Percentiles rank a stretch among this genome's conserved stretches.
phyloP scores from a whole-genome alignment of 2,329 filamentous ascomycete genomes.

The Cucurbitaria berberidis region DNA sequence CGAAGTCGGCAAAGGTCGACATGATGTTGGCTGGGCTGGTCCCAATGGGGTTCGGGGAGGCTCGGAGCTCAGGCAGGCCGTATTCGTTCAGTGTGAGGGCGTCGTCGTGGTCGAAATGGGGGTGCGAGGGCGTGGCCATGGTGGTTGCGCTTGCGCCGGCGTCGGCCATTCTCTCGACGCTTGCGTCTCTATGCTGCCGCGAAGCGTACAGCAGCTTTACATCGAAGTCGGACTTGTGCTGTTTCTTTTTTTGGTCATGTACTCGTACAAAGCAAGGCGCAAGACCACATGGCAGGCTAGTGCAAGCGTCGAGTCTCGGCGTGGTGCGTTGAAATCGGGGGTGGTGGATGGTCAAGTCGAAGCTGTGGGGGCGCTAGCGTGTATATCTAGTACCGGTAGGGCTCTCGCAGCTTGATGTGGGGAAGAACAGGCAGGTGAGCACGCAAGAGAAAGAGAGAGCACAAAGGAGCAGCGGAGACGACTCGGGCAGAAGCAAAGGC shows the following conservation, averaged over 20 bases:
- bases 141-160: constrained; percentile 34
- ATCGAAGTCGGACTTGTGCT: constrained; percentile 17
- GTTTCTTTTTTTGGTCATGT: constrained; percentile 6
- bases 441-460: constrained; percentile 8
- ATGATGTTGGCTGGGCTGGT: constrained; percentile 38
- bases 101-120: constrained; percentile 42
- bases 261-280: background rate
- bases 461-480: constrained; percentile 7
- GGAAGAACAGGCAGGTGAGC: constrained; percentile 15
- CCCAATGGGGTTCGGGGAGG: constrained; percentile 28
- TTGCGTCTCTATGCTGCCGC: constrained; percentile 27
- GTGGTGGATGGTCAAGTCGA: constrained; percentile 11
- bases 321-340: constrained; percentile 16
- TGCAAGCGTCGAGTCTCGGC: constrained; percentile 4
- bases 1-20: constrained; percentile 41
- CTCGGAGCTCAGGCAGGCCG: constrained; percentile 40
- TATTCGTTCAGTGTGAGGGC: constrained; percentile 45
- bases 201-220: constrained; percentile 22
- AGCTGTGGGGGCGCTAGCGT: constrained; percentile 22
- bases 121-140: constrained; percentile 37
- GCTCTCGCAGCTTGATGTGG: constrained; percentile 19
- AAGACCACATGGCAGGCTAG: constrained; percentile 8
- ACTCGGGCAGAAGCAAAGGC: constrained; percentile 6
- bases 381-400: constrained; percentile 13
- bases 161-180: constrained; percentile 36